Base-by-base conservation (phyloP, 2,329 filamentous ascomycete genomes). In the Ustilaginoidea virens region DNA sequence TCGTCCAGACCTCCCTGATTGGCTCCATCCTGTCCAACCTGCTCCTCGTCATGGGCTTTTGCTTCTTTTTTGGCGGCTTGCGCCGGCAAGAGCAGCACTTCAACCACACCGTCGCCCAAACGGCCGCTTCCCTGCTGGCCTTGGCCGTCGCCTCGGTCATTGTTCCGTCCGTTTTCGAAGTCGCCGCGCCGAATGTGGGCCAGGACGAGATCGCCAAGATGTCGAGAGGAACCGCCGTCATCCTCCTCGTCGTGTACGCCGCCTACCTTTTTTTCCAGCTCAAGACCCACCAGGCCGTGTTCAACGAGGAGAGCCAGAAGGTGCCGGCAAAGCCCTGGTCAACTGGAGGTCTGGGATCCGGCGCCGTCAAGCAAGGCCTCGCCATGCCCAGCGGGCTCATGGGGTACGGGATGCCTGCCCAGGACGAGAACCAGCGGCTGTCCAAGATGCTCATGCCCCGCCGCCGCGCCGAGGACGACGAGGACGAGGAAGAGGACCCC, bases 11-110 rank as follows among this genome's bases (percentile, higher is more conserved):
- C 0, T 94, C 86, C 0, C 63, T 96, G 17, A 81, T 94, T 36
- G 86, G 86, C 32, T 86, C 78, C 51, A 92, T 94, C 50, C 61
- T 94, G 14, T 93, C 85, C 23, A 94, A 94, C 48, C 54, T 96
- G 33, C 67, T 93, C 4, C 69, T 93, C 10, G 82, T 93, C 29
- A 61, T 93, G 61, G 86, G 83, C 32, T 92, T 86, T 73, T 90
- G 77, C 49, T 94, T 92, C 63, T 90, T 92, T 59, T 77, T 81
- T 35, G 85, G 82, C 28, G 83, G 83, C 4, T 51, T 92, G 40
- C 75, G 79, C 34, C 72, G 86, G 17, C 47, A 69, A 17, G 80
- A 92, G 48, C 87, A 94, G 50, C 76, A 72, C 51, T 96, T 94
- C 67, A 93, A 94, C 59, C 73, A 80, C 19, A 87, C 81, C 0